Conservation (phyloP, 352 stramenopile genomes). For the Globisporangium apiculatum region DNA sequence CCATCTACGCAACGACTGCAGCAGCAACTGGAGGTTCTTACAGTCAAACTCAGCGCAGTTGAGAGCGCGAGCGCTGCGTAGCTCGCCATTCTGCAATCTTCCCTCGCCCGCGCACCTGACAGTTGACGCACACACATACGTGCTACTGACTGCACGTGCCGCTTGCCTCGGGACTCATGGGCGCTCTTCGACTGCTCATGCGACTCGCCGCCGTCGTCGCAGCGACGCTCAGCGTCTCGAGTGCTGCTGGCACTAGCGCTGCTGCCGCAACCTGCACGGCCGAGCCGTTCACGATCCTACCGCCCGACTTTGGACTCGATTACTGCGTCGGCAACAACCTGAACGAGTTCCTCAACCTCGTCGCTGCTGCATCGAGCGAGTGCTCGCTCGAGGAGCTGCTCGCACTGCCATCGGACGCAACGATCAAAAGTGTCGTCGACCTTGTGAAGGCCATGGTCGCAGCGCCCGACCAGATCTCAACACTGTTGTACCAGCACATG, state of each 20-base stretch:
- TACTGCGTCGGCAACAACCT: slow-evolving; percentile 51
- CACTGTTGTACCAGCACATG: slow-evolving; percentile 12
- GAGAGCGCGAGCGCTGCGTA: too few species aligned
- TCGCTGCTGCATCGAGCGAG: slow-evolving; percentile 25
- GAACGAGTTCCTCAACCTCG: slow-evolving; percentile 23
- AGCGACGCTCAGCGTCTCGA: not conserved
- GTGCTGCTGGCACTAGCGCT: not conserved
- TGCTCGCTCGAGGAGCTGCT: slow-evolving; percentile 42
- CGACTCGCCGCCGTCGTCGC: not conserved
- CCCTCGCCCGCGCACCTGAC: too few species aligned
- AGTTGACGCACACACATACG: too few species aligned
- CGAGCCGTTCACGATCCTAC: slow-evolving; percentile 31
- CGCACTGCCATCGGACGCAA: slow-evolving; percentile 20
- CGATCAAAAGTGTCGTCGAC: slow-evolving; percentile 18
- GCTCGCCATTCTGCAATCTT: too few species aligned
- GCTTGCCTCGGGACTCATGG: too few species aligned
- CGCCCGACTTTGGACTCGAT: slow-evolving; percentile 27
- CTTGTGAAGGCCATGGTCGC: slow-evolving; percentile 33
- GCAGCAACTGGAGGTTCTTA: too few species aligned
- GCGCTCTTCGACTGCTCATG: too few species aligned
- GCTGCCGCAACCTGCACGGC: slow-evolving; percentile 32
- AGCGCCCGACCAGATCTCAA: slow-evolving; percentile 16
- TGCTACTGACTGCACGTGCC: too few species aligned
- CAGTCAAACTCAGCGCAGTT: too few species aligned
- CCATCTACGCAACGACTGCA: too few species aligned